Evolutionary conservation across 495 filamentous ascomycete genomes (phyloP), one percentile per base, ranked within the genome.

Genomic region (Lineolata rhizophorae): DNA sequence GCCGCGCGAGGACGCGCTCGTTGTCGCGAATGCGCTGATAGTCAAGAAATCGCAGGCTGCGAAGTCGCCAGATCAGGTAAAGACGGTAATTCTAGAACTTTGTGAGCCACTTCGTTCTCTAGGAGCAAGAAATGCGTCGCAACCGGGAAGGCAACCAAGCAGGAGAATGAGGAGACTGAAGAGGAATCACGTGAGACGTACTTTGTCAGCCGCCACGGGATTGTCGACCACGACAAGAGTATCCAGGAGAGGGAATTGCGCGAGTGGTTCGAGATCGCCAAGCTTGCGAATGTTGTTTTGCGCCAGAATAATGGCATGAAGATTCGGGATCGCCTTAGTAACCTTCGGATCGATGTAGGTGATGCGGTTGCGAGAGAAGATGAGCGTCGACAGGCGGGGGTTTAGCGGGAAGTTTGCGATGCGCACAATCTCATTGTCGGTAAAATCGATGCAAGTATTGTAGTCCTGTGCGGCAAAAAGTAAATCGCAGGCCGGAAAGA

Each of bases 381-480:
- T 68, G 18, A 99, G 74, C 5, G 79, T 85, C 29, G 62, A 68
- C 37, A 95, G 58, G 28, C 90, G 76, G 22, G 80, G 84, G 25
- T 75, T 83, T 34, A 87, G 67, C n/a, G 87, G 87, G 57, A 99
- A 91, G 58, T 94, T 95, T 34, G 68, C 70, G 32, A 99, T 65
- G 20, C 70, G 56, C 31, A 76, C 69, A 49, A 99, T 81, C 53
- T 95, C 83, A 54, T 99, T 99, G 58, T 99, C 87, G 46, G 90
- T 94, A 46, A 99, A 72, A 54, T 99, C 87, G 57, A 99, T 90
- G 29, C 74, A 67, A 60, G n/a, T n/a, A n/a, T 95, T 87, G 65
- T 92, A 82, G 38, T 73, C 65, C 65, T 74, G 46, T 16, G 27
- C 8, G 26, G 16, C 5, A 19, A 6, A 8, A 6, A 12, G 27